These are phyloP conservation scores for Stagonosporopsis cucurbitacearum DNA, from an alignment of 2,329 filamentous ascomycete genomes.

Conservation along the genomic window DNA sequence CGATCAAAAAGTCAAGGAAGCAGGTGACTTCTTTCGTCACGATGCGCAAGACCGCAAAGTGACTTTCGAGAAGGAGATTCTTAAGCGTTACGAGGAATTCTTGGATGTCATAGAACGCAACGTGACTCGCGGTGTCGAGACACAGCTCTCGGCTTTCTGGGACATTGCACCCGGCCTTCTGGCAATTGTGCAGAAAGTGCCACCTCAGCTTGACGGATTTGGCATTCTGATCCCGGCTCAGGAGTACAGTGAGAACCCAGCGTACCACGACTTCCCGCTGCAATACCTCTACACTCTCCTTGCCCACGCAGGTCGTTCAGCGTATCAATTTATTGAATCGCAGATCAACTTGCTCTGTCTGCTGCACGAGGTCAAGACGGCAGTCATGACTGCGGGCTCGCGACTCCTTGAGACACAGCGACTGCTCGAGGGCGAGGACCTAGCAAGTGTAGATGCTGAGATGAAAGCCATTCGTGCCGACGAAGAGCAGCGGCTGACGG, in stretches of 20 bases:
- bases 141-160: slow-evolving; percentile 95
- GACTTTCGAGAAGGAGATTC: slow-evolving; percentile 72
- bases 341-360: slow-evolving; percentile 91
- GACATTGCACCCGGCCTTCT: slow-evolving; percentile 89
- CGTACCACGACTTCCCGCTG: slow-evolving; percentile 79
- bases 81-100: slow-evolving; percentile 78
- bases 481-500: slow-evolving; percentile 75
- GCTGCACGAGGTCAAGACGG: slow-evolving; percentile 86
- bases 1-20: slow-evolving; percentile 78
- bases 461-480: slow-evolving; percentile 65
- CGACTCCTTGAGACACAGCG: slow-evolving; percentile 72
- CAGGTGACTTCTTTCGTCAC: slow-evolving; percentile 79
- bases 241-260: slow-evolving; percentile 86
- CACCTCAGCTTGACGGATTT: slow-evolving; percentile 65
- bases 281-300: slow-evolving; percentile 90
- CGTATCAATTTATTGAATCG: slow-evolving; percentile 95
- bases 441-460: slow-evolving; percentile 52
- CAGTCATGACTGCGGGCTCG: slow-evolving; percentile 72
- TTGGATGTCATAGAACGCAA: slow-evolving; percentile 81
- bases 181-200: slow-evolving; percentile 80
- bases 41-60: slow-evolving; percentile 76
- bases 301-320: slow-evolving; percentile 86
- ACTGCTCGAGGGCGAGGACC: slow-evolving; percentile 47
- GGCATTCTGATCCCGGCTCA: slow-evolving; percentile 76
- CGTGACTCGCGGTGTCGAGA: slow-evolving; percentile 84